A percentile compares a stretch with the other conserved stretches of the same genome.
These are phyloP conservation scores for Lactarius evosmus DNA, from an alignment of 768 basidiomycete genomes.

Conservation along the genomic window DNA sequence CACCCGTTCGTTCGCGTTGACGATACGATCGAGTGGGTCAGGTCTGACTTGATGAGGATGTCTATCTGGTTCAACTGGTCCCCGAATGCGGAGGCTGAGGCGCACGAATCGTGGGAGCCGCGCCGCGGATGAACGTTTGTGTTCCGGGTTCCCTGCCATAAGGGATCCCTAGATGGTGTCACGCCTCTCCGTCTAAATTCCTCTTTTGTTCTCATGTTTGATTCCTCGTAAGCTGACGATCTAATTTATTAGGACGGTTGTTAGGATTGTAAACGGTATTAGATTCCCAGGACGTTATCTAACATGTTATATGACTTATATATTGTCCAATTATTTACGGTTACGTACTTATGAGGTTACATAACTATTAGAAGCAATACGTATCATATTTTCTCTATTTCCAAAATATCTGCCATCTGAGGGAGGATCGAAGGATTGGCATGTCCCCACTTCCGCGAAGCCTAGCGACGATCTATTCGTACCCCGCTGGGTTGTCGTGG, in stretches of 20 bases:
- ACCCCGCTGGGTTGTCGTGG: constrained; percentile 22
- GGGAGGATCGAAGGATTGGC: neutral
- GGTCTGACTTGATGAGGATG: constrained; percentile 18
- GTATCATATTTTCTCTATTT: neutral
- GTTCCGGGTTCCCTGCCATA: neutral
- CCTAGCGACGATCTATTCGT: neutral
- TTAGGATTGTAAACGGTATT: too few relatives aligned
- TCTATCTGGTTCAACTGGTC: constrained; percentile 10
- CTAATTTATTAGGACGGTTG: too few relatives aligned
- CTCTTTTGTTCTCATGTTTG: neutral
- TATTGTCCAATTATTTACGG: too few relatives aligned
- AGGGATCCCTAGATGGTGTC: neutral
- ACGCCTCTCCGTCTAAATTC: neutral
- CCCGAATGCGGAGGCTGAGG: constrained; percentile 10
- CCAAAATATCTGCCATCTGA: too few relatives aligned
- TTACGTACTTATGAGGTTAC: neutral
- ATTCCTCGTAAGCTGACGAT: neutral
- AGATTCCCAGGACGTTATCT: too few relatives aligned
- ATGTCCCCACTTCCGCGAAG: neutral
- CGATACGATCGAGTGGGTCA: constrained; percentile 14
- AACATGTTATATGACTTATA: too few relatives aligned
- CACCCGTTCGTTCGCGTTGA: constrained; percentile 10
- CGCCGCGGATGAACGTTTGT: neutral
- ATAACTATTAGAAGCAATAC: neutral
- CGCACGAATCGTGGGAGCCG: constrained; percentile 11